Base-by-base conservation (phyloP, 306 rosid species). In the Canavalia ensiformis region DNA sequence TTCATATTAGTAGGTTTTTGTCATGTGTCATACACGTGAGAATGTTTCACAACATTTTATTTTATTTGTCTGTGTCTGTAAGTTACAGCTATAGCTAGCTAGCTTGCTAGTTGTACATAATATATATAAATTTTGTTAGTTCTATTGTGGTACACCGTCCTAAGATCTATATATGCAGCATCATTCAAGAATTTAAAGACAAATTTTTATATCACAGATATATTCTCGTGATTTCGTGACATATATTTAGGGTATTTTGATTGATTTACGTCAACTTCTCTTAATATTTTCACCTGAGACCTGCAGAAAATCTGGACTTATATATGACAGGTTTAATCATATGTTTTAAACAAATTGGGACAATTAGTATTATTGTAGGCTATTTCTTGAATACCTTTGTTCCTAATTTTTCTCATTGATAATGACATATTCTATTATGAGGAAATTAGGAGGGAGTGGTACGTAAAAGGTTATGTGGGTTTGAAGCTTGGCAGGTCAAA, bases 31-130 rank as follows among this genome's bases (percentile, higher is more conserved):
- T 37, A 44, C 58, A 13, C 60, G 63, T 75, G 51, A 34, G 47
- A 77, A 59, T 66, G 41, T 55, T 82, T 18, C 41, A 12, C 41
- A 65, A 2, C 45, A 65, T 35, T 31, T 45, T 46, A 10, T 35
- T 46, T 47, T 72, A 35, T 54, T 81, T 74, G 73, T 62, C 4
- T 12, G 50, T 72, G 79, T 60, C 29, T 72, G 29, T 29, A 59
- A 34, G 45, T 25, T 69, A 69, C 77, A 69, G 68, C 68, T 65
- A 65, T 6, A 64, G 13, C 54, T 80, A 62, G 41, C 71, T 80
- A 62, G 41, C 71, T 80, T 63, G 60, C 57, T 44, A n/a, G 51
- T 41, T 39, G 72, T 66, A 66, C 72, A 44, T 44, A 44, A 1
- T 39, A 7, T 6, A 66, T 42, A 18, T 18, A 49, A 34, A 47